Evolutionary conservation across 2,329 filamentous ascomycete species (phyloP).

Genomic region (Aaosphaeria pasadenensis): DNA sequence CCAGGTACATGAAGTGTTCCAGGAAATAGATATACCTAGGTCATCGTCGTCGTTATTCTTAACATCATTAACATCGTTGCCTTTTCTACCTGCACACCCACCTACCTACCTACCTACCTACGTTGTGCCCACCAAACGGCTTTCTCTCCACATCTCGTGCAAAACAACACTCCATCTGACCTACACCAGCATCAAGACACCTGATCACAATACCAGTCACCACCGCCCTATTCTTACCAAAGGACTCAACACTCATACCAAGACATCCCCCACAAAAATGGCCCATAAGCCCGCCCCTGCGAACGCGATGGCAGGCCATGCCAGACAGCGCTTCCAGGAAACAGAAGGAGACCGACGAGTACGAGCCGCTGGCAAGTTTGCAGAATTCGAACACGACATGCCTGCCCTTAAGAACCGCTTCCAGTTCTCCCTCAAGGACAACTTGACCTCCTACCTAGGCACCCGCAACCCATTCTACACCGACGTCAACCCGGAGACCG

Average conservation of each 20-base stretch:
- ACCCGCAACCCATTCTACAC: constrained; percentile 35
- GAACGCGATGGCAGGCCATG: constrained; percentile 24
- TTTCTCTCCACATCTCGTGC: constrained; percentile 22
- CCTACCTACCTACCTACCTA: too few species aligned
- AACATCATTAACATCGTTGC: too few species aligned
- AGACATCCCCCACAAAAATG: constrained; percentile 21
- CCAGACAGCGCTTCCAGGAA: constrained; percentile 28
- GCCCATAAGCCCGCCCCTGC: constrained; percentile 14
- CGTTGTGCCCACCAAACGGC: too few species aligned
- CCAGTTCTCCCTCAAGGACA: constrained; percentile 37
- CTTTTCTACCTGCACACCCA: too few species aligned
- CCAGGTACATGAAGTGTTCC: too few species aligned
- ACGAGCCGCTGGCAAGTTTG: constrained; percentile 24
- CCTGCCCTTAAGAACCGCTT: constrained; percentile 31
- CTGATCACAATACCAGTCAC: too few species aligned
- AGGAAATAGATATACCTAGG: too few species aligned
- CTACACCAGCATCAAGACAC: constrained; percentile 2
- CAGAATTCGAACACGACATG: constrained; percentile 36
- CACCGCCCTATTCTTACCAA: constrained; percentile 5
- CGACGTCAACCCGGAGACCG: constrained; percentile 56
- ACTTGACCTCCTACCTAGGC: constrained; percentile 38
- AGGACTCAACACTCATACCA: constrained; percentile 2
- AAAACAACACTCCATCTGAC: constrained; percentile 32
- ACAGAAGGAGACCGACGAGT: constrained; percentile 31
- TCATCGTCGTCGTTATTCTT: too few species aligned